Percentiles rank a stretch among this genome's conserved stretches.
These are phyloP conservation scores for Ogataea henricii DNA, from an alignment of 805 yeast species.

Conservation along the genomic window DNA sequence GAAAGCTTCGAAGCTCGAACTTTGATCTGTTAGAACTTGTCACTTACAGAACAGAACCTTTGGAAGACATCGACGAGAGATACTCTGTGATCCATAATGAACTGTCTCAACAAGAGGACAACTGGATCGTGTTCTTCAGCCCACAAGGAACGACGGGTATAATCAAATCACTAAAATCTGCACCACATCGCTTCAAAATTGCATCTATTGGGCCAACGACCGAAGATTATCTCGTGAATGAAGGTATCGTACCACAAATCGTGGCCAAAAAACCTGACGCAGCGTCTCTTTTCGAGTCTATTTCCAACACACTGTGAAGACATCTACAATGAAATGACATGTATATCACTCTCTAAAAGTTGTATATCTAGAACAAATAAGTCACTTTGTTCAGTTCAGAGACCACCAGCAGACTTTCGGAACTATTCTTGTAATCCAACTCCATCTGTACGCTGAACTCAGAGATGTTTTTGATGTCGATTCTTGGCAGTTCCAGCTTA, in stretches of 20 bases:
- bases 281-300: conserved; percentile 47
- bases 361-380: conserved; percentile 48
- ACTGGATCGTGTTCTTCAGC: conserved; percentile 86
- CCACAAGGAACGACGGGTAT: conserved; percentile 83
- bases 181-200: conserved; percentile 38
- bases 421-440: conserved; percentile 64
- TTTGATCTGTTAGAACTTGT: conserved; percentile 57
- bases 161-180: conserved; percentile 40
- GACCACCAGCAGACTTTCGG: conserved; percentile 68
- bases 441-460: conserved; percentile 50
- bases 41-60: conserved; percentile 65
- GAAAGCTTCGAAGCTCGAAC: conserved; percentile 45
- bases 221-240: conserved; percentile 53
- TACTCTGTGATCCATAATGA: conserved; percentile 33
- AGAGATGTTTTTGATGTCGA: conserved; percentile 43
- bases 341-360: not conserved
- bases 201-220: conserved; percentile 97
- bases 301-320: conserved; percentile 20
- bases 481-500: conserved; percentile 63
- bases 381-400: conserved; percentile 67
- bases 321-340: not conserved
- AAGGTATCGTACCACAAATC: conserved; percentile 58
- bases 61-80: conserved; percentile 44
- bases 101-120: conserved; percentile 19
- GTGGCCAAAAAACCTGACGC: conserved; percentile 79